phyloP scores from a whole-genome alignment of 495 filamentous ascomycete genomes.

The Podospora pseudocomata region DNA sequence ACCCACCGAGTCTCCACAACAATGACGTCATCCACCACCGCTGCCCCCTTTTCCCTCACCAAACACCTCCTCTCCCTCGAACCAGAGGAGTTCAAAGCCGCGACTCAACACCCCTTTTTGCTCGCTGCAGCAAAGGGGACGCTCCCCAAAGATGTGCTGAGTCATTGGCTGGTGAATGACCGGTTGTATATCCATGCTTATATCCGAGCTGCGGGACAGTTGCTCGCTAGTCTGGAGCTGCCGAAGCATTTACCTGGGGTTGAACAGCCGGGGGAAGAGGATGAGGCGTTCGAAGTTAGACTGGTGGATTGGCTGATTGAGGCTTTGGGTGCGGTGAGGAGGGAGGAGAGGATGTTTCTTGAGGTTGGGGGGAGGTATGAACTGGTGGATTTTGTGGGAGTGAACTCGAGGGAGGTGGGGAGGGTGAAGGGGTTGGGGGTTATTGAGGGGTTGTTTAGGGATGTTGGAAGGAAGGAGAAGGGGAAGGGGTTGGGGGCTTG shows the following conservation, averaged over 20 bases:
- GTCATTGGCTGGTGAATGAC: slow-evolving; percentile 73
- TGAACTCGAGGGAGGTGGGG: slow-evolving; percentile 17
- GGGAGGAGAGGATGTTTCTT: slow-evolving; percentile 68
- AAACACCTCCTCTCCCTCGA: slow-evolving; percentile 47
- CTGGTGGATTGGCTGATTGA: slow-evolving; percentile 60
- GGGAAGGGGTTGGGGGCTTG: not conserved
- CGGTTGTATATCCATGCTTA: slow-evolving; percentile 68
- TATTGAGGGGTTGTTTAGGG: slow-evolving; percentile 38
- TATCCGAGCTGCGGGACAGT: slow-evolving; percentile 61
- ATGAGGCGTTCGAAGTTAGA: slow-evolving; percentile 42
- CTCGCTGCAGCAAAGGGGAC: slow-evolving; percentile 60
- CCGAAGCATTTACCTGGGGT: slow-evolving; percentile 34
- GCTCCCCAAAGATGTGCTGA: slow-evolving; percentile 52
- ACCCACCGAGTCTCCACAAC: not conserved
- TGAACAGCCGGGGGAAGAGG: slow-evolving; percentile 8
- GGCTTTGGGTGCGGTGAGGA: slow-evolving; percentile 58
- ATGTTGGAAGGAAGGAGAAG: slow-evolving; percentile 1
- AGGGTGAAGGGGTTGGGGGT: slow-evolving; percentile 30
- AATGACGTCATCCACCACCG: not conserved
- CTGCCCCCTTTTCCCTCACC: slow-evolving; percentile 40
- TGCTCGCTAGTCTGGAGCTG: slow-evolving; percentile 61
- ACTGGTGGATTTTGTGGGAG: slow-evolving; percentile 40
- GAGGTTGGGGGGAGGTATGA: slow-evolving; percentile 59
- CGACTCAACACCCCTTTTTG: slow-evolving; percentile 69
- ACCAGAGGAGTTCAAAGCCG: slow-evolving; percentile 42